Base-by-base conservation (phyloP, 331 rosid species). In the Quercus tomentella region DNA sequence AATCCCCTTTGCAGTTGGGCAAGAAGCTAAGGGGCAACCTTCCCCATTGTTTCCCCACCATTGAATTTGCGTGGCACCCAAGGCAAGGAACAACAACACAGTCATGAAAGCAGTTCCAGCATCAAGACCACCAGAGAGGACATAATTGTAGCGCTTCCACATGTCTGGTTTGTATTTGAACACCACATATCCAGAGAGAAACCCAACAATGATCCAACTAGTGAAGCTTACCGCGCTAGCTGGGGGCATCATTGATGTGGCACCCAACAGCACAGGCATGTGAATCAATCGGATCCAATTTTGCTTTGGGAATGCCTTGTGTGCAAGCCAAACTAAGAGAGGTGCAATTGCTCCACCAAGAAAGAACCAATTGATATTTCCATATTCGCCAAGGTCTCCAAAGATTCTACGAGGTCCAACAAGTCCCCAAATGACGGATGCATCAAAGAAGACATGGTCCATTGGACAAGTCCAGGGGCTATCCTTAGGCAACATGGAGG, bases 401-500 rank as follows among this genome's bases (percentile, higher is more conserved):
- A 92, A 90, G 82, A 92, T 92, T 78, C 97, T 86, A 30, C 93
- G 93, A 2, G 95, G 97, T 18, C 97, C 95, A 7, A 92, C 88
- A 17, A 89, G 93, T 35, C 97, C 97, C 95, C 97, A 92, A 17
- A 92, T 90, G 57, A 92, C 97, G 2, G 93, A 90, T 7, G 97
- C 97, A 18, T 90, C 93, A 9, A 52, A 92, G 87, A 92, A 92
- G 35, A 92, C 92, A 2, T 77, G 82, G 77, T 92, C 97, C 90
- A 84, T 86, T 4, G 97, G 97, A 55, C 97, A 92, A n/a, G 84
- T 87, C 95, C 97, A 92, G n/a, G 90, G 97, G 87, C 98, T 94
- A 69, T 86, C 90, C 0, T 21, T 1, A 4, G 91, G 86, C 23
- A 94, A 79, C 66, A 45, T 45, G 37, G 89, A 71, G 26, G 87